Percentiles rank a stretch among this genome's conserved stretches.
Conservation (phyloP, 1,284 basidiomycete genomes). For the Trametes polyzona region DNA sequence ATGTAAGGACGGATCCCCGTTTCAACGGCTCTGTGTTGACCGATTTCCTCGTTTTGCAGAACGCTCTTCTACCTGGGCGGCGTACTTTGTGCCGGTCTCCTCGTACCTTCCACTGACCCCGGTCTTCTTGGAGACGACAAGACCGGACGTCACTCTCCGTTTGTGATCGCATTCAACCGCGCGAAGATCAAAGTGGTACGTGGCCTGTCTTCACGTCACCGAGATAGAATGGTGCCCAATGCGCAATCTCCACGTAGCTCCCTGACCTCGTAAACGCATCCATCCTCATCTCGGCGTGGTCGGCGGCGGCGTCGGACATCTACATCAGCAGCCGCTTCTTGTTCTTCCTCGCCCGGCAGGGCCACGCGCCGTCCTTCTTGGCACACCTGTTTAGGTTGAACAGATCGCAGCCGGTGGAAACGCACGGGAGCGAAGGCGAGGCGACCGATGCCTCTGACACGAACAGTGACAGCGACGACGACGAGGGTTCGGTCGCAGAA, state of each 20-base stretch:
- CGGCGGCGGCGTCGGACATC: slow-evolving; percentile 54
- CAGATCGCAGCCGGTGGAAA: not conserved
- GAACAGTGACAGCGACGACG: slow-evolving; percentile 12
- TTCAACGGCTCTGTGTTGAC: not conserved
- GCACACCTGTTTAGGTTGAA: slow-evolving; percentile 28
- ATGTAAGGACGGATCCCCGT: slow-evolving; percentile 39
- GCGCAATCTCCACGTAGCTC: slow-evolving; percentile 36
- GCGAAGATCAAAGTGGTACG: slow-evolving; percentile 45
- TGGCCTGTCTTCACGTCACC: not conserved
- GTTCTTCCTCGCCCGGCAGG: slow-evolving; percentile 49
- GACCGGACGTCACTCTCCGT: slow-evolving; percentile 48
- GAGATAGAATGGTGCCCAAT: too few species aligned
- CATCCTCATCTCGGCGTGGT: slow-evolving; percentile 54
- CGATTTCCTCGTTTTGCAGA: slow-evolving; percentile 10
- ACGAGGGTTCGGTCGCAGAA: not conserved
- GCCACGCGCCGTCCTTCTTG: slow-evolving; percentile 46
- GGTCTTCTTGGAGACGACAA: slow-evolving; percentile 39
- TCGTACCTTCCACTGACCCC: slow-evolving; percentile 49
- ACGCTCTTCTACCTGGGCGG: slow-evolving; percentile 35
- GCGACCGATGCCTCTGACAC: slow-evolving; percentile 8
- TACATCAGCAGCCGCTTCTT: slow-evolving; percentile 56
- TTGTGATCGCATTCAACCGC: slow-evolving; percentile 48
- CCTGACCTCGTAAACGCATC: slow-evolving; percentile 50
- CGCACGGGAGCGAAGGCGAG: slow-evolving; percentile 2
- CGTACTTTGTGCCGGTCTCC: slow-evolving; percentile 51